phyloP scores from a whole-genome alignment of 805 yeast genomes.

The Candida ovalis region DNA sequence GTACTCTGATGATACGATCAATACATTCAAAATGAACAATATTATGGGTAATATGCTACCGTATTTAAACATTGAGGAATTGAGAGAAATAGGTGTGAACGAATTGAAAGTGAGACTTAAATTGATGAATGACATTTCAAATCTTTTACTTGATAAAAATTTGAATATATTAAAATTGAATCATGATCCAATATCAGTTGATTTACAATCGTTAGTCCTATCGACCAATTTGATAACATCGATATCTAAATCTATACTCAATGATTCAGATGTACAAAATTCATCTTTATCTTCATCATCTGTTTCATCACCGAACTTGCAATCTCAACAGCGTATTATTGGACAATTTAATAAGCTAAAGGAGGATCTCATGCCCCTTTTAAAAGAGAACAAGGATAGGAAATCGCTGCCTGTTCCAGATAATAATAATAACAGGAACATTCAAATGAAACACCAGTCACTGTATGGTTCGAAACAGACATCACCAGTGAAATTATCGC shows the following conservation, averaged over 20 bases:
- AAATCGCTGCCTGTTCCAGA: neutral
- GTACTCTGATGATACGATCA: slow-evolving; percentile 22
- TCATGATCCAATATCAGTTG: slow-evolving; percentile 22
- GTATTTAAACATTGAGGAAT: slow-evolving; percentile 63
- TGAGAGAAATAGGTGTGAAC: slow-evolving; percentile 65
- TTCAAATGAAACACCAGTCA: too few species aligned
- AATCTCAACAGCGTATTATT: slow-evolving; percentile 32
- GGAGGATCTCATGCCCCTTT: neutral
- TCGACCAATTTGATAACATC: slow-evolving; percentile 25
- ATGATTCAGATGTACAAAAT: too few species aligned
- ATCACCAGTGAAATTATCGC: neutral
- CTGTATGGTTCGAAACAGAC: neutral
- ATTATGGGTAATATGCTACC: slow-evolving; percentile 72
- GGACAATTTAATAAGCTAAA: slow-evolving; percentile 12
- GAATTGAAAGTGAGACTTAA: slow-evolving; percentile 52
- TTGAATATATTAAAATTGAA: slow-evolving; percentile 13
- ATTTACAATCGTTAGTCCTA: slow-evolving; percentile 23
- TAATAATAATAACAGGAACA: neutral
- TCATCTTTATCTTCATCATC: neutral
- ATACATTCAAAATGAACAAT: slow-evolving; percentile 49
- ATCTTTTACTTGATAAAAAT: slow-evolving; percentile 40
- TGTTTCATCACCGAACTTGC: neutral
- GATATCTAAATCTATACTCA: slow-evolving; percentile 15
- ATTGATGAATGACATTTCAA: slow-evolving; percentile 57
- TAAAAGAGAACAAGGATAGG: neutral